Percentiles rank a stretch among this genome's conserved stretches.
These are phyloP conservation scores for Diatrype stigma DNA, from an alignment of 2,329 filamentous ascomycete genomes.

Conservation along the genomic window DNA sequence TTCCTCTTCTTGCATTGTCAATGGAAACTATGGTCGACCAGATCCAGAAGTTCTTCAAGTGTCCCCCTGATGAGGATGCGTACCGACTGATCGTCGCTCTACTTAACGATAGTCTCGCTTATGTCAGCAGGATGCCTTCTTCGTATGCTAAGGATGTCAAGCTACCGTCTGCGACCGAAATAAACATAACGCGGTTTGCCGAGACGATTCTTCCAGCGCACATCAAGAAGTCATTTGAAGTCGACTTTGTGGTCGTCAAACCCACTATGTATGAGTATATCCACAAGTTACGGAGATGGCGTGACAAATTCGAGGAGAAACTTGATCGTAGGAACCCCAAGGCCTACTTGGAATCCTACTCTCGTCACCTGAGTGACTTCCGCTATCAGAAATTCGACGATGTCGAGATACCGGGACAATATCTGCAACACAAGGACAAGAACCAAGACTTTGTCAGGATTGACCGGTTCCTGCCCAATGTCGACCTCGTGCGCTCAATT, in stretches of 20 bases:
- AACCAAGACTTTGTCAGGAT: slow-evolving; percentile 98
- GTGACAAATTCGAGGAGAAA: slow-evolving; percentile 97
- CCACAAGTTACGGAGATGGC: slow-evolving; percentile 90
- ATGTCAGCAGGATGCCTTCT: slow-evolving; percentile 80
- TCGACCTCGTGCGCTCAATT: slow-evolving; percentile 87
- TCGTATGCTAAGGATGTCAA: slow-evolving; percentile 91
- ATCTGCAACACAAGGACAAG: slow-evolving; percentile 95
- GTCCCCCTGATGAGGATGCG: slow-evolving; percentile 94
- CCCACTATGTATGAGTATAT: slow-evolving; percentile 99
- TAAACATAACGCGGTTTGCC: slow-evolving; percentile 93
- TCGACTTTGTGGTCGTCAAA: slow-evolving; percentile 93
- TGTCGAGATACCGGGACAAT: slow-evolving; percentile 95
- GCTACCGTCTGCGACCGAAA: slow-evolving; percentile 83
- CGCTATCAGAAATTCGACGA: slow-evolving; percentile 97
- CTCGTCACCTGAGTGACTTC: slow-evolving; percentile 91
- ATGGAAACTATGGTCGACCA: slow-evolving; percentile 99
- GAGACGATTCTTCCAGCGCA: slow-evolving; percentile 93
- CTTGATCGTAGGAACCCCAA: slow-evolving; percentile 76
- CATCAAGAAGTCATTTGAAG: slow-evolving; percentile 93
- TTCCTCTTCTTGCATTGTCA: slow-evolving; percentile 88
- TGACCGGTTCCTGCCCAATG: slow-evolving; percentile 91
- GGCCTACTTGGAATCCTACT: slow-evolving; percentile 77
- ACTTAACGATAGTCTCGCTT: slow-evolving; percentile 90
- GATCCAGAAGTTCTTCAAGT: slow-evolving; percentile 99
- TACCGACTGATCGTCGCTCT: slow-evolving; percentile 96